Percentiles rank a stretch among this genome's conserved stretches.
These are phyloP conservation scores for Fusarium nurragi DNA, from an alignment of 2,329 filamentous ascomycete genomes.

Conservation along the genomic window DNA sequence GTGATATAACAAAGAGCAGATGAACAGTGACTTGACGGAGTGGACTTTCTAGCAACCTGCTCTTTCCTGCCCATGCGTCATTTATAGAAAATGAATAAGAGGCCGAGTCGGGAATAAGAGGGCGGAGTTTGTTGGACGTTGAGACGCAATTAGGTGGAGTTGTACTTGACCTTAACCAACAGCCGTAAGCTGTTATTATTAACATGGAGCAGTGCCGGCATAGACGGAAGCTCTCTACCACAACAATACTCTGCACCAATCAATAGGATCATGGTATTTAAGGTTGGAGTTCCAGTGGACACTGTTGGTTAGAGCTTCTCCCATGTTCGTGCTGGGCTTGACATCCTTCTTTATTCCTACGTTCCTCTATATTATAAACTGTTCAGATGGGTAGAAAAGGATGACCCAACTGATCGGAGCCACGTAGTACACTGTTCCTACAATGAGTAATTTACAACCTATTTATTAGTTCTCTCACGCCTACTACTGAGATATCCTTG, in stretches of 20 bases:
- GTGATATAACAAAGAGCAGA: not conserved
- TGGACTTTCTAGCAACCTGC: not conserved
- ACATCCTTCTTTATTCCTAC: too few relatives aligned
- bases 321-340: not conserved
- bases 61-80: not conserved
- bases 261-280: not conserved
- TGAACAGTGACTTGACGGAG: not conserved
- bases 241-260: not conserved
- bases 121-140: conserved; percentile 2
- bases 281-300: not conserved
- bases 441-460: too few relatives aligned
- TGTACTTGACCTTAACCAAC: not conserved
- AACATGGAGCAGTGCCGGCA: not conserved
- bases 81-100: not conserved
- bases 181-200: not conserved
- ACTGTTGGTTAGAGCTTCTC: not conserved
- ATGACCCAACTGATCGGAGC: too few relatives aligned
- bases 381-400: too few relatives aligned
- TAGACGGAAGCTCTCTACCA: not conserved
- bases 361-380: too few relatives aligned
- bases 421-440: too few relatives aligned
- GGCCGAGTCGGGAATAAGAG: not conserved
- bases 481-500: not conserved
- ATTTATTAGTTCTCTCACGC: not conserved
- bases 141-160: conserved; percentile 6